Percentiles rank a stretch among this genome's conserved stretches.
phyloP scores from a whole-genome alignment of 1,139 yeast genomes.

The Hanseniaspora uvarum region DNA sequence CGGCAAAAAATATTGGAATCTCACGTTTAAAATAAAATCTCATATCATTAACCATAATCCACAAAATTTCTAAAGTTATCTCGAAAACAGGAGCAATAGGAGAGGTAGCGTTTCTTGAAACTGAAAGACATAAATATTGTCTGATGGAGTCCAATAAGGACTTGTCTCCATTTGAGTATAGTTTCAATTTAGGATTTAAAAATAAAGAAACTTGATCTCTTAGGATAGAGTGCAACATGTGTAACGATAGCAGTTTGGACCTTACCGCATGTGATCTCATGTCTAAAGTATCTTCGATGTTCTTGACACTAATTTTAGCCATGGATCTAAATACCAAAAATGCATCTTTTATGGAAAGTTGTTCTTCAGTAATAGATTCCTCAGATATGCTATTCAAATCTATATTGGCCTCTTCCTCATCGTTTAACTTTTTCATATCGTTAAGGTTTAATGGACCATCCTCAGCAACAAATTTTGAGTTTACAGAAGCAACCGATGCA shows the following conservation, averaged over 20 bases:
- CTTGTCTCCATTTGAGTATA: slow-evolving; percentile 46
- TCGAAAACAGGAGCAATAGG: slow-evolving; percentile 88
- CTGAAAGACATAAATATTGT: slow-evolving; percentile 70
- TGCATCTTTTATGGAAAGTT: slow-evolving; percentile 75
- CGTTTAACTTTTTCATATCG: slow-evolving; percentile 46
- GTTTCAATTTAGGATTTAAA: slow-evolving; percentile 51
- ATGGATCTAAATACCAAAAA: slow-evolving; percentile 85
- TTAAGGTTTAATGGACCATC: slow-evolving; percentile 43
- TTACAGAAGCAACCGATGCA: slow-evolving; percentile 15
- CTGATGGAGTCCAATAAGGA: slow-evolving; percentile 72
- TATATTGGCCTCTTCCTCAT: slow-evolving; percentile 46
- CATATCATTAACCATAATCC: slow-evolving; percentile 74
- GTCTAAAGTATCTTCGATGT: slow-evolving; percentile 66
- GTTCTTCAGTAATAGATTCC: slow-evolving; percentile 40
- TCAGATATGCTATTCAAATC: slow-evolving; percentile 36
- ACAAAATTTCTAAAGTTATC: slow-evolving; percentile 81
- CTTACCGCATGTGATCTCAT: slow-evolving; percentile 87
- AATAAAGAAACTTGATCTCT: slow-evolving; percentile 80
- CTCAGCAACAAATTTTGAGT: slow-evolving; percentile 3
- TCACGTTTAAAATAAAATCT: slow-evolving; percentile 84
- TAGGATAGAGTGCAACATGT: slow-evolving; percentile 74
- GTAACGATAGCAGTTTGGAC: slow-evolving; percentile 78
- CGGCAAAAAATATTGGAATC: slow-evolving; percentile 85
- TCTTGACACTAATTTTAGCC: slow-evolving; percentile 83
- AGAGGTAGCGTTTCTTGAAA: slow-evolving; percentile 88